These are phyloP conservation scores for Apiotrichum gracile DNA, from an alignment of 1,284 basidiomycete genomes.

Conservation along the genomic window DNA sequence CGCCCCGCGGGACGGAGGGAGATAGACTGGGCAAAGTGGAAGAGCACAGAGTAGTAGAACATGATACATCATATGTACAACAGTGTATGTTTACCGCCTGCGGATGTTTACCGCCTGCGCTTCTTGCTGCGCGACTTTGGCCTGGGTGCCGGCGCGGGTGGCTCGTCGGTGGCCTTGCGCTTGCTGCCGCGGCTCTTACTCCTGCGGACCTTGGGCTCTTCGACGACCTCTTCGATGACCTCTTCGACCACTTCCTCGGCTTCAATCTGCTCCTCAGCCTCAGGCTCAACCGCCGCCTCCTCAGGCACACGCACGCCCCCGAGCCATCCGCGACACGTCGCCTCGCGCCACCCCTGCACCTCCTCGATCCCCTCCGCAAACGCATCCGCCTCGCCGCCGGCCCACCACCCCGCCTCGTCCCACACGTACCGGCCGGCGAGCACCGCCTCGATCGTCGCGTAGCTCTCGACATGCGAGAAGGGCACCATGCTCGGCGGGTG, in stretches of 20 bases:
- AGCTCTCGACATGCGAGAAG: constrained; percentile 47
- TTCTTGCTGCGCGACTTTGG: background rate
- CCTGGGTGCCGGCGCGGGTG: background rate
- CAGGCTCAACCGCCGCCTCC: constrained; percentile 7
- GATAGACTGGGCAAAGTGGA: constrained; percentile 25
- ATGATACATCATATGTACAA: background rate
- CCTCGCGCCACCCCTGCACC: constrained; percentile 33
- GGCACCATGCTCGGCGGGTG: constrained; percentile 49
- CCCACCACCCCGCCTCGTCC: constrained; percentile 30
- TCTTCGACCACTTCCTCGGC: constrained; percentile 3
- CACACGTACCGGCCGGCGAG: constrained; percentile 31
- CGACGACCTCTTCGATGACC: constrained; percentile 10
- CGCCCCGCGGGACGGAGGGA: background rate
- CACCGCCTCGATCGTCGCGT: constrained; percentile 39
- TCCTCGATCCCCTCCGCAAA: constrained; percentile 31
- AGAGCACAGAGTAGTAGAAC: background rate
- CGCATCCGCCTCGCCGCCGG: constrained; percentile 36
- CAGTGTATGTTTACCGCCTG: background rate
- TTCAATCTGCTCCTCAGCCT: too few relatives aligned
- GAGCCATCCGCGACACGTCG: constrained; percentile 30
- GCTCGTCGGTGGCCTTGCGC: background rate
- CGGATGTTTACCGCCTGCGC: background rate
- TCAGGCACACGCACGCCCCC: constrained; percentile 19
- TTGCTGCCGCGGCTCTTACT: background rate
- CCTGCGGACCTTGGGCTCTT: background rate